Base-by-base conservation (phyloP, 75 land plant species). In the Azolla pinnata region DNA sequence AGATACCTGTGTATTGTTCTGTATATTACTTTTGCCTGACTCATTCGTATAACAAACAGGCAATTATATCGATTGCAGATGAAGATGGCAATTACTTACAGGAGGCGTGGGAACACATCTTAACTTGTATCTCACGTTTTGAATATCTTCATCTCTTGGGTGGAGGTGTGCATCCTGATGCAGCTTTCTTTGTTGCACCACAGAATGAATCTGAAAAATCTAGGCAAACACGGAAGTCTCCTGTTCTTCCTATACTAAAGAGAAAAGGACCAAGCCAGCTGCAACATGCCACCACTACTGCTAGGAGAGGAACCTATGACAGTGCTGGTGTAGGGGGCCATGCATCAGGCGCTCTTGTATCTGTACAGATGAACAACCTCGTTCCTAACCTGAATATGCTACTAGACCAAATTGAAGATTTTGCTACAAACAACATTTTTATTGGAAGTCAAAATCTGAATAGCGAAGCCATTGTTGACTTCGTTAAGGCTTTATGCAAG, bases 151-250 rank as follows among this genome's bases (percentile, higher is more conserved):
- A 95, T 73, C 88, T 95, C 32, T 69, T 90, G 62, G 97, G 99
- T 1, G 99, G 90, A 47, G 99, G 97, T 57, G 97, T 97, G 62
- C 99, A 97, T 23, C 91, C 97, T 35, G 99, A 95, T 84, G 99
- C 99, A 26, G 80, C 97, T 32, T 95, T 90, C 63, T 95, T 95
- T 73, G 83, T 83, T 26, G 63, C 81, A 48, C 87, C 77, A 58
- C 99, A 86, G 59, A 86, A 69, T 72, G 99, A 95, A 5, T 33
- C 71, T 38, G 99, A 95, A 2, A 84, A 87, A 63, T 63, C 83
- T 28, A 87, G 72, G 63, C 91, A 81, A 33, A 28, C 71, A 27
- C 24, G 60, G 23, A 95, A 90, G 72, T 67, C 85, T n/a, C 74
- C 75, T 24, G 75, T 90, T 18, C 91, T 95, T 69, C 99, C 99